Conservation (phyloP, 1,139 yeast genomes). For the Magnusiomyces clavatus region DNA sequence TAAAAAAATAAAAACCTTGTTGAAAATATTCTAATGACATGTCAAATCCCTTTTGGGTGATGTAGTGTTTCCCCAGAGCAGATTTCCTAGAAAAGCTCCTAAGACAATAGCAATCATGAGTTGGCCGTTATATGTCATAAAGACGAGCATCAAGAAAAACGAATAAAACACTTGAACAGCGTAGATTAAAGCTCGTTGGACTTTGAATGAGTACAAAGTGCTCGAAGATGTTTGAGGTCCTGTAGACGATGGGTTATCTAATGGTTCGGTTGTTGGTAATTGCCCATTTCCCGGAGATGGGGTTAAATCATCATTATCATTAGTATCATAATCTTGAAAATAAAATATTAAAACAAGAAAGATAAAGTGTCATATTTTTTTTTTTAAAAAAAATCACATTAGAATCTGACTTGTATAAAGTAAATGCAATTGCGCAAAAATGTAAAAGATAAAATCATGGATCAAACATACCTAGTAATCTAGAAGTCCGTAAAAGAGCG, state of each 20-base stretch:
- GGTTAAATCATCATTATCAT: background rate
- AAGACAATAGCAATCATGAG: constrained; percentile 62
- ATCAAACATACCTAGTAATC: constrained; percentile 6
- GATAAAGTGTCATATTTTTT: background rate
- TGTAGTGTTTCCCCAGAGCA: constrained; percentile 43
- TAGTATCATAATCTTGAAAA: constrained; percentile 4
- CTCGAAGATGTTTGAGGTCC: too few species aligned
- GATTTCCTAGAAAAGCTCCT: constrained; percentile 64
- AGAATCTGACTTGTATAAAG: too few species aligned
- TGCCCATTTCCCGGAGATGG: too few species aligned
- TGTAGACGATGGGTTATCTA: too few species aligned
- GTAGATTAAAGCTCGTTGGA: constrained; percentile 35
- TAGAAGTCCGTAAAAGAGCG: constrained; percentile 1
- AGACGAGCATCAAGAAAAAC: constrained; percentile 67
- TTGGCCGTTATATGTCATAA: constrained; percentile 85
- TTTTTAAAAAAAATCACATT: too few species aligned
- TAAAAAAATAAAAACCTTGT: background rate
- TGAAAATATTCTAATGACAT: constrained; percentile 37
- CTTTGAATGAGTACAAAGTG: too few species aligned
- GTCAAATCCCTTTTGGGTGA: constrained; percentile 36
- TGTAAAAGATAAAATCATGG: background rate
- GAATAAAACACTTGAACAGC: constrained; percentile 73
- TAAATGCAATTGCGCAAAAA: background rate
- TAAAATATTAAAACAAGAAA: background rate
- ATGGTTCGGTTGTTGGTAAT: too few species aligned